phyloP scores from a whole-genome alignment of 495 filamentous ascomycete genomes.

The Xylaria telfairii region DNA sequence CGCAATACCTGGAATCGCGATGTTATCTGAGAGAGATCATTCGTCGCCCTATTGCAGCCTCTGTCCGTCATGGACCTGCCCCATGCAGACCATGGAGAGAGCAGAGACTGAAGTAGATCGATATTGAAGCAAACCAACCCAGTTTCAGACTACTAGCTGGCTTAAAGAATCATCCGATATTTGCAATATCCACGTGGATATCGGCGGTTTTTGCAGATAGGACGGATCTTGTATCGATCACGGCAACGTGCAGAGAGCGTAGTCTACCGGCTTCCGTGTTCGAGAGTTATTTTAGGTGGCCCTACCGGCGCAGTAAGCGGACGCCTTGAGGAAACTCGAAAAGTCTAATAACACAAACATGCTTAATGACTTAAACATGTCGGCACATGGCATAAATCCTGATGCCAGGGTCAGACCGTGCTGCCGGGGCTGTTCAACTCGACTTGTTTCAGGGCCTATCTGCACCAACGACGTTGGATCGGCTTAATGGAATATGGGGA shows the following conservation, averaged over 20 bases:
- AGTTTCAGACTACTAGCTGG: slow-evolving; percentile 14
- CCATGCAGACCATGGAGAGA: neutral
- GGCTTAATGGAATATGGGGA: slow-evolving; percentile 21
- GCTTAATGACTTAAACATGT: slow-evolving; percentile 26
- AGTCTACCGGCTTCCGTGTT: slow-evolving; percentile 25
- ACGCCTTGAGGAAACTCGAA: slow-evolving; percentile 10
- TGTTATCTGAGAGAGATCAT: slow-evolving; percentile 17
- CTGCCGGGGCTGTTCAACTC: slow-evolving; percentile 20
- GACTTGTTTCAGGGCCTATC: slow-evolving; percentile 21
- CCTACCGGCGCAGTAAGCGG: slow-evolving; percentile 19
- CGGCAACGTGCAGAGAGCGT: slow-evolving; percentile 27
- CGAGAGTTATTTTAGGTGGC: slow-evolving; percentile 28
- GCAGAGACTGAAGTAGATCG: neutral
- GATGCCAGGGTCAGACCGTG: slow-evolving; percentile 23
- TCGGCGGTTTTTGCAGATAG: slow-evolving; percentile 18
- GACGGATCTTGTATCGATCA: slow-evolving; percentile 23
- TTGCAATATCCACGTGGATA: slow-evolving; percentile 26
- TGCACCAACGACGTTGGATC: slow-evolving; percentile 23
- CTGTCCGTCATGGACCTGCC: neutral
- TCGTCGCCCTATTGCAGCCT: slow-evolving; percentile 27
- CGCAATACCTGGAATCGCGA: neutral
- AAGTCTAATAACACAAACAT: slow-evolving; percentile 24
- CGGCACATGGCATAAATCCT: slow-evolving; percentile 29
- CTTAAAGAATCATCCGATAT: slow-evolving; percentile 22
- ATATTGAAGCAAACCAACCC: slow-evolving; percentile 14